Conservation (phyloP, 306 rosid genomes). For the Dryas octopetala region DNA sequence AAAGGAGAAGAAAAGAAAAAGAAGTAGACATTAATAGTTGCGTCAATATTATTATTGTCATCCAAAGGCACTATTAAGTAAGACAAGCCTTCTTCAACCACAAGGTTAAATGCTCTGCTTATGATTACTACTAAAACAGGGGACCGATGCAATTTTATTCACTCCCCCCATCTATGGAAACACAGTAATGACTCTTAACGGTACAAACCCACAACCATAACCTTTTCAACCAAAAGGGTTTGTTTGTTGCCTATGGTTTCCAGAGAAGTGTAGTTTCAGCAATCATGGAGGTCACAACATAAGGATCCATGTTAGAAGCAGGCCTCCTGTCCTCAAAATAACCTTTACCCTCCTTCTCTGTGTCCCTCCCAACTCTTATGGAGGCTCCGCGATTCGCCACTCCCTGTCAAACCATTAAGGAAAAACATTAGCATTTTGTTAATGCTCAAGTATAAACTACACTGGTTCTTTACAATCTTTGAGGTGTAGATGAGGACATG, state of each 20-base stretch:
- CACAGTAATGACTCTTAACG: background rate
- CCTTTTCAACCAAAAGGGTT: background rate
- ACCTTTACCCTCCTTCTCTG: constrained; percentile 59
- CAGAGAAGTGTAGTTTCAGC: constrained; percentile 69
- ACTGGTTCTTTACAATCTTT: background rate
- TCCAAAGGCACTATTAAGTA: background rate
- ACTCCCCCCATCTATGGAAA: background rate
- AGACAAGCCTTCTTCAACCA: background rate
- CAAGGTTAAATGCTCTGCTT: background rate
- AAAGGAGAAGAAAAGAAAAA: no score
- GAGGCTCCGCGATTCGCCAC: constrained; percentile 73
- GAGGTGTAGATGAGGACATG: background rate
- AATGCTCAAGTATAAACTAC: no score
- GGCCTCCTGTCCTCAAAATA: constrained; percentile 85
- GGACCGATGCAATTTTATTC: constrained; percentile 8
- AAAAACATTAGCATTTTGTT: no score
- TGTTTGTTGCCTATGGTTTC: constrained; percentile 38
- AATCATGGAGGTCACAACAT: constrained; percentile 68
- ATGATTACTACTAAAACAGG: background rate
- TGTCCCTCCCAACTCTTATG: constrained; percentile 65
- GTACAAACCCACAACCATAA: background rate
- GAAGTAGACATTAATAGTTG: no score
- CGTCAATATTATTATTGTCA: background rate
- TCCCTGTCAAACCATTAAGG: constrained; percentile 34
- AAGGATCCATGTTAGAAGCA: constrained; percentile 77